These are phyloP conservation scores for Septoria petroselini DNA, from an alignment of 2,329 filamentous ascomycete species.

Conservation along the genomic window DNA sequence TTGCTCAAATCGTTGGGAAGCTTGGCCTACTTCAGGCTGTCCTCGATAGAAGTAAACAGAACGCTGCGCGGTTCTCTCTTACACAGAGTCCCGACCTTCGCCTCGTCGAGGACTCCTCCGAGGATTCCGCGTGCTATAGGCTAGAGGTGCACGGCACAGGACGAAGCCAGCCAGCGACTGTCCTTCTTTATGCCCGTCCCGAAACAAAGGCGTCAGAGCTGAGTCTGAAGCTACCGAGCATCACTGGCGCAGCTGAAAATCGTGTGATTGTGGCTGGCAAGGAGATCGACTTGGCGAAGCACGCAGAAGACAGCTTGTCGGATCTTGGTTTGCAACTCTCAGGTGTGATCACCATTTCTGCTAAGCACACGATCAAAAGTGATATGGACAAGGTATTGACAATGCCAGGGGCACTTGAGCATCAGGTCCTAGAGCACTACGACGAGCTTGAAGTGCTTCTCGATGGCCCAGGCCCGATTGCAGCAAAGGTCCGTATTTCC, in stretches of 20 bases:
- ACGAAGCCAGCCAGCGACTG: conserved; percentile 18
- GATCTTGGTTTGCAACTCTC: conserved; percentile 25
- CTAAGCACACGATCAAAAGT: conserved; percentile 27
- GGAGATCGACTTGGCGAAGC: conserved; percentile 19
- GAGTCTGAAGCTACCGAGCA: conserved; percentile 20
- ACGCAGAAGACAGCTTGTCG: conserved; percentile 20
- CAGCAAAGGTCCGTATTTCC: conserved; percentile 19
- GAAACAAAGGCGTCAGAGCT: conserved; percentile 27
- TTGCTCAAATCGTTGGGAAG: conserved; percentile 10
- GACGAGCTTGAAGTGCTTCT: conserved; percentile 79
- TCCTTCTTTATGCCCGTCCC: conserved; percentile 19
- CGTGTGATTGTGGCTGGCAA: conserved; percentile 30
- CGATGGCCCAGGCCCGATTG: conserved; percentile 60
- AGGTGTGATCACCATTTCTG: conserved; percentile 30
- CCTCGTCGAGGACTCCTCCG: not conserved
- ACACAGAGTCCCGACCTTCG: not conserved
- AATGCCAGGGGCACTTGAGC: conserved; percentile 58
- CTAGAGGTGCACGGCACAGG: conserved; percentile 27
- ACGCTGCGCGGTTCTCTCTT: not conserved
- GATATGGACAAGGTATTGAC: conserved; percentile 31
- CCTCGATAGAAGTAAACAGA: conserved; percentile 21
- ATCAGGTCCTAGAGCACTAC: conserved; percentile 77
- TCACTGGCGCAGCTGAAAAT: conserved; percentile 28
- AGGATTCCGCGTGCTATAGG: conserved; percentile 16
- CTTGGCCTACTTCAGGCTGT: conserved; percentile 25